Base-by-base conservation (phyloP, 163 green algal species). In the Scenedesmus sp. region DNA sequence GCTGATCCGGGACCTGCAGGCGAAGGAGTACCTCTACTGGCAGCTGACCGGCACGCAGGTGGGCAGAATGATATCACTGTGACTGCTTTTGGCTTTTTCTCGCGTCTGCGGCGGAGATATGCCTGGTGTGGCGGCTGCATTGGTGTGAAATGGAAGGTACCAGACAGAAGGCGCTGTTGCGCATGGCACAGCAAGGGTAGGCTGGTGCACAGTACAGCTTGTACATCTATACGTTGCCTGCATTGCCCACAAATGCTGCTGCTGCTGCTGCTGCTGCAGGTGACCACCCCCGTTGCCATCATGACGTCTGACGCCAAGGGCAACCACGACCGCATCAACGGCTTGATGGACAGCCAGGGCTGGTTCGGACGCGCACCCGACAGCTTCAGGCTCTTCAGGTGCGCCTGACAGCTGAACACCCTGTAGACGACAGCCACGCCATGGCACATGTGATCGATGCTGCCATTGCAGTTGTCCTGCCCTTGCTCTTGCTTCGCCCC, bases 291-390 rank as follows among this genome's bases (percentile, higher is more conserved):
- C 0, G 94, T 99, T 3, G 98, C 97, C 73, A 97, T 99, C 91
- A 99, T 99, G 98, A 99, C 98, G 9, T 98, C 94, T 1, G 97
- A 98, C 54, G 98, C 98, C 82, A 99, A 99, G 96, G 97, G 97
- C 87, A 99, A 99, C 94, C 95, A 99, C 94, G 73, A 86, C 57
- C 95, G 97, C 54, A 97, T 99, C 73, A 86, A 56, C 9, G 88
- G 92, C 73, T 93, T 99, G 70, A 95, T 99, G 85, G 93, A 97
- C 84, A 67, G 91, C 3, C 81, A 94, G 1, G 81, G 91, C 89
- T 99, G 96, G 96, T 99, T 98, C 93, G 98, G 98, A 10, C 91
- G 98, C 2, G 95, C 97, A 13, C 81, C 87, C 26, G 94, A 96
- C 20, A 91, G 91, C 5, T 99, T 99, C 96, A 94, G 94, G 52